These are phyloP conservation scores for Coemansia sp. DNA, from an alignment of 192 early-diverging fungal species.

Conservation along the genomic window DNA sequence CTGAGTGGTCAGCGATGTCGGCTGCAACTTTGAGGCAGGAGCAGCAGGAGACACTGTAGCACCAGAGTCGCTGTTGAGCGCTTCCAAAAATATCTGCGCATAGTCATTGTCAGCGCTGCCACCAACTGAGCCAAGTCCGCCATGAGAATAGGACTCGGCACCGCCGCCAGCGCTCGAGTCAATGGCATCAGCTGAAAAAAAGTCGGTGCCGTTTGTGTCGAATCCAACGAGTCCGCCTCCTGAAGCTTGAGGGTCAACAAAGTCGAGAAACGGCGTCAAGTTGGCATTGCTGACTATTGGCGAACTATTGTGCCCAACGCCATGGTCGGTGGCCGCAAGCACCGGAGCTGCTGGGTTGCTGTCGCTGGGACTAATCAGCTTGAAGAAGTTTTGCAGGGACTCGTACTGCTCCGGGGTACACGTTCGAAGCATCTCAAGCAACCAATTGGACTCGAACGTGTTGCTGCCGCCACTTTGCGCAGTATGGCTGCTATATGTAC, in stretches of 20 bases:
- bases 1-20: not conserved
- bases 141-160: not conserved
- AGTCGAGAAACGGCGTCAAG: slow-evolving; percentile 37
- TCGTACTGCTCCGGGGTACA: slow-evolving; percentile 34
- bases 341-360: not conserved
- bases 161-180: not conserved
- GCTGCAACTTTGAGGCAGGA: not conserved
- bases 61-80: not conserved
- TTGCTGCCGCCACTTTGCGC: not conserved
- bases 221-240: slow-evolving; percentile 1
- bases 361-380: slow-evolving; percentile 4
- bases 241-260: slow-evolving; percentile 28
- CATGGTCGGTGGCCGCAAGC: not conserved
- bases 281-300: not conserved
- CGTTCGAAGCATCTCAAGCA: slow-evolving; percentile 8
- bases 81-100: slow-evolving; percentile 10
- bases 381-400: slow-evolving; percentile 16
- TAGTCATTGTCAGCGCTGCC: not conserved
- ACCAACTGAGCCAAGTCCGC: not conserved
- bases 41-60: not conserved
- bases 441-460: slow-evolving; percentile 1
- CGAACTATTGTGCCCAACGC: not conserved
- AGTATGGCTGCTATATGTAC: not conserved
- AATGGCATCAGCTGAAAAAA: not conserved
- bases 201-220: not conserved